phyloP scores from a whole-genome alignment of 2,329 filamentous ascomycete genomes.

The Thelonectria discophora region DNA sequence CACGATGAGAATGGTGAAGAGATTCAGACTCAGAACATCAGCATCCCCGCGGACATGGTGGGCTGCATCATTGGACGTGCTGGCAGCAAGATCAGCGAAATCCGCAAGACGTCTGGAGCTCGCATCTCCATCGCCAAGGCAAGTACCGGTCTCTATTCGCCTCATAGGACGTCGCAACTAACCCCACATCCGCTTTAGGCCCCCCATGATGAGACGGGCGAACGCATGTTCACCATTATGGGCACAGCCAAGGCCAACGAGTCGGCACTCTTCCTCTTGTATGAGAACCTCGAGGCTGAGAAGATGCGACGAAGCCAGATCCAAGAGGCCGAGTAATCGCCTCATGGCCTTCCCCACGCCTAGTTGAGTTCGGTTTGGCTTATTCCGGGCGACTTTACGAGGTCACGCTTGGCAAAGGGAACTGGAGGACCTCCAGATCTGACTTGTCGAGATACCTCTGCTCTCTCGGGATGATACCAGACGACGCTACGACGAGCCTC shows the following conservation, averaged over 20 bases:
- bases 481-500: conserved; percentile 54
- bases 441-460: conserved; percentile 70
- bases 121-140: conserved; percentile 97
- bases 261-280: conserved; percentile 92
- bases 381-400: conserved; percentile 43
- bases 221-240: conserved; percentile 99
- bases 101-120: conserved; percentile 94
- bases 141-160: conserved; percentile 32
- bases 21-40: conserved; percentile 99
- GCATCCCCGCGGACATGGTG: conserved; percentile 99
- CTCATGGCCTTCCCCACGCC: conserved; percentile 12
- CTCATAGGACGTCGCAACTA: background rate
- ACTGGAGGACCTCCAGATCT: conserved; percentile 64
- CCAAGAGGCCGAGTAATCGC: conserved; percentile 60
- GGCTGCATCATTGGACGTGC: conserved; percentile 97
- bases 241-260: conserved; percentile 94
- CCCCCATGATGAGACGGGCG: conserved; percentile 94
- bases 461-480: conserved; percentile 57
- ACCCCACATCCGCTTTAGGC: conserved; percentile 59
- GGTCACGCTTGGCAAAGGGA: conserved; percentile 61
- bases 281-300: conserved; percentile 98
- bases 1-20: conserved; percentile 97
- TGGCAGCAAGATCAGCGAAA: conserved; percentile 98
- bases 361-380: conserved; percentile 43
- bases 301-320: conserved; percentile 97